Base-by-base conservation (phyloP, 2,329 filamentous ascomycete genomes). In the Fusarium austroafricanum region DNA sequence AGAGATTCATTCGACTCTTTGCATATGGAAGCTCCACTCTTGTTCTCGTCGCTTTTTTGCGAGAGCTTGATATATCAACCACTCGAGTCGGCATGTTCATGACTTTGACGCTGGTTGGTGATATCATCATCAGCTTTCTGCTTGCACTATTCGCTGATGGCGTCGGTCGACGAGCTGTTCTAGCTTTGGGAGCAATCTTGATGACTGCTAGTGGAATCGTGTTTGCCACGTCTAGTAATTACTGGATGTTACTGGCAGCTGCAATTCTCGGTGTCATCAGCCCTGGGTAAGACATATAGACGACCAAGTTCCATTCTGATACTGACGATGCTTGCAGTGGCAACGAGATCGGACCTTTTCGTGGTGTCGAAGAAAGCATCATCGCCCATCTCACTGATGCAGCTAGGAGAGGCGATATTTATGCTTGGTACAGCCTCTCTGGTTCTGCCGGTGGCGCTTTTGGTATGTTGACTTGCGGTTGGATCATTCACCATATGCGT, bases 311-410 rank as follows among this genome's bases (percentile, higher is more conserved):
- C 0, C 6, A 2, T 26, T 31, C 3, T 12, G 2, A 7, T 52
- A 23, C 37, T 65, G 6, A 57, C 3, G 11, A 18, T 29, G 10
- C 15, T 29, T 55, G 42, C n/a, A 87, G 86, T 71, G 88, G 87
- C 10, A 89, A 87, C 56, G 88, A 90, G 71, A 89, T 89, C 53
- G 87, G 87, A 0, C 88, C 87, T 0, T 90, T 90, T 61, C 81
- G 85, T 38, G 87, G 87, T 38, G 82, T 90, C 28, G 88, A 90
- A 71, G 87, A 90, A 75, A 87, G 84, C 17, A 83, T 85, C 7
- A 77, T 89, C 3, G 86, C 87, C 0, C 86, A 89, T 40, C 78
- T 89, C 5, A 87, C 84, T 0, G 73, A 77, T 1, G 68, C 80
- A 6, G 75, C 77, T 3, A 77, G 79, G 5, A 76, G 87, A 43